These are phyloP conservation scores for Azolla pinnata DNA, from an alignment of 75 land plant genomes.

Conservation along the genomic window DNA sequence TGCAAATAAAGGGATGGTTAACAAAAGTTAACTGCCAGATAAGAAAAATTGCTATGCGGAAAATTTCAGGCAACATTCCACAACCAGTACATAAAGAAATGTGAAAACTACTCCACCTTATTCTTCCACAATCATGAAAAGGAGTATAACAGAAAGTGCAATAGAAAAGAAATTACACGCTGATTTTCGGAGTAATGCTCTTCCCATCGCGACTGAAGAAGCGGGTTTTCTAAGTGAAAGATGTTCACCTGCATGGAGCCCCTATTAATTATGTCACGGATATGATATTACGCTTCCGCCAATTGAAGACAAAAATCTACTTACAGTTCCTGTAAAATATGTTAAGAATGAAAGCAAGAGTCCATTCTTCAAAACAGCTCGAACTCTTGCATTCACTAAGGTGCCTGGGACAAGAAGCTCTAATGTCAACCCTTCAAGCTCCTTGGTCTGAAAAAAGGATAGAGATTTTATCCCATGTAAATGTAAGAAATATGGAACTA, in stretches of 20 bases:
- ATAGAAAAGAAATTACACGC: constrained; percentile 14
- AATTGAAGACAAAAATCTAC: too few species aligned
- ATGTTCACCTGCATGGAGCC: constrained; percentile 92
- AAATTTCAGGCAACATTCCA: too few species aligned
- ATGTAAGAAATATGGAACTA: background rate
- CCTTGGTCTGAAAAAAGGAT: constrained; percentile 46
- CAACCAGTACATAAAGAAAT: too few species aligned
- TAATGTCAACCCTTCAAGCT: constrained; percentile 68
- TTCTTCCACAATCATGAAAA: too few species aligned
- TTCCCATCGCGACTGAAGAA: constrained; percentile 56
- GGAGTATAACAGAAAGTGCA: background rate
- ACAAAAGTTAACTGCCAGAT: background rate
- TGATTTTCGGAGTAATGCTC: constrained; percentile 40
- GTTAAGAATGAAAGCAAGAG: constrained; percentile 86
- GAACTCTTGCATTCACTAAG: constrained; percentile 81
- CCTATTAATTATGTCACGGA: too few species aligned
- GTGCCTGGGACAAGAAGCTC: constrained; percentile 83
- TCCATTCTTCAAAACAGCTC: constrained; percentile 63
- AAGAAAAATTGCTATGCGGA: background rate
- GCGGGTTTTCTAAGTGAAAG: constrained; percentile 59
- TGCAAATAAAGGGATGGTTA: constrained; percentile 11
- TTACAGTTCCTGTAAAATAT: constrained; percentile 94
- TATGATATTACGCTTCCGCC: too few species aligned
- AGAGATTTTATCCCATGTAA: background rate
- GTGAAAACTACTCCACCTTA: too few species aligned